Evolutionary conservation across 2,329 filamentous ascomycete species (phyloP), one percentile per base, ranked within the genome.

Genomic region (Orbilia blumenaviensis): DNA sequence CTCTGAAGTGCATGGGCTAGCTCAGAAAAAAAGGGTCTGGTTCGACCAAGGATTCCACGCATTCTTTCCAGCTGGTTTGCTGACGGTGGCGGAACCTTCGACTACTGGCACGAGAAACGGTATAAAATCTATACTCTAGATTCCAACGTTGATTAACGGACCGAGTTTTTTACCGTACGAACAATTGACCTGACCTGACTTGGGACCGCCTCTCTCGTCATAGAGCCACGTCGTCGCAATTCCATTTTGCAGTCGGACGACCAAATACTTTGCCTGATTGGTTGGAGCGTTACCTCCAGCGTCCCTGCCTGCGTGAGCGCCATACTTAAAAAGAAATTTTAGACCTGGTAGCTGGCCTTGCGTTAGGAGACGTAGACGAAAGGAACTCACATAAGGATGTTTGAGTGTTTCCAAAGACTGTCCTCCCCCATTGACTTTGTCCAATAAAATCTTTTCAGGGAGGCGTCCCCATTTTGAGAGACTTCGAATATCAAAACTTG

Each of bases 191-290:
- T n/a, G n/a, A 38, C n/a, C 42, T 56, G 48, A n/a, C n/a, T n/a
- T n/a, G 41, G 48, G 36, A 25, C 44, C 52, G 62, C 69, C 69
- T 62, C 69, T 63, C 63, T 67, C 69, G 63, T 67, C 62, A 75
- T 68, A 75, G 69, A 75, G 69, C 69, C 63, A 75, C 69, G 69
- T 75, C 50, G 69, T 64, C 66, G 62, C 63, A 62, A 63, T 48
- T 52, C 27, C 18, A 67, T 34, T 54, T 66, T 75, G 69, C 63
- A 75, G 69, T 62, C 25, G 38, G 46, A 67, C 62, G 44, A 66
- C 23, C 56, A 56, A 48, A 44, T 67, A 42, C 36, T 63, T 52
- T 38, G 44, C 34, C 25, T 75, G 63, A 67, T 67, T 75, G 54
- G 69, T 36, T 42, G 56, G 32, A 34, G 44, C 27, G 12, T 23